Conservation (phyloP, 441 rosid genomes). For the Populus hybrid region DNA sequence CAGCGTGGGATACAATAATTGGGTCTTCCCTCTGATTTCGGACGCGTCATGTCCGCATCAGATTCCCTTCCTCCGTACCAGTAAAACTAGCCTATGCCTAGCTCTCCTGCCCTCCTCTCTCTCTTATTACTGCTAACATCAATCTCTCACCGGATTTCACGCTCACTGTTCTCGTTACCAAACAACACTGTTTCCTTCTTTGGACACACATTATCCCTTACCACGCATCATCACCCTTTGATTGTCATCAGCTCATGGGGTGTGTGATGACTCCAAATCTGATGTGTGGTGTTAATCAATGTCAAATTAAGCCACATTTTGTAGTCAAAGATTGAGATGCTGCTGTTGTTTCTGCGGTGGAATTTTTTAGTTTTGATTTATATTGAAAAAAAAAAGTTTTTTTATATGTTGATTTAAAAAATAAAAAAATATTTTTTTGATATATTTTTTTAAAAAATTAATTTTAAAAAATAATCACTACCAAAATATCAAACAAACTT, state of each 20-base stretch:
- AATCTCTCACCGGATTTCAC: slow-evolving; percentile 51
- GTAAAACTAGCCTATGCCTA: background rate
- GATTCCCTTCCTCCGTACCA: slow-evolving; percentile 44
- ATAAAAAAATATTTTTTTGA: too few relatives aligned
- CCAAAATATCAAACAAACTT: accelerated
- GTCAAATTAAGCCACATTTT: background rate
- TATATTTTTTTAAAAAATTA: too few relatives aligned
- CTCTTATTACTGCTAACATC: slow-evolving; percentile 17
- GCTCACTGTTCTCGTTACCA: slow-evolving; percentile 36
- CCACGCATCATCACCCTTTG: background rate
- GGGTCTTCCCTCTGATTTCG: slow-evolving; percentile 56
- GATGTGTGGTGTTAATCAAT: background rate
- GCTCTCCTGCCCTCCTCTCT: background rate
- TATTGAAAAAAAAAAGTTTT: too few relatives aligned
- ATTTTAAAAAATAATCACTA: too few relatives aligned
- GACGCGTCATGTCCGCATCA: slow-evolving; percentile 60
- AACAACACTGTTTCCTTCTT: slow-evolving; percentile 13
- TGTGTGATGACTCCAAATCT: background rate
- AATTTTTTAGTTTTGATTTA: too few relatives aligned
- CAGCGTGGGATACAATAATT: slow-evolving; percentile 65
- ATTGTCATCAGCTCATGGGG: background rate
- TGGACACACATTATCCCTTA: background rate
- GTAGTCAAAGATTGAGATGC: too few relatives aligned
- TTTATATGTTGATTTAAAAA: too few relatives aligned
- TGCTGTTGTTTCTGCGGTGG: too few relatives aligned